Percentiles rank a stretch among this genome's conserved stretches.
Conservation (phyloP, 305 asterid genomes). For the Solanum chacoense region DNA sequence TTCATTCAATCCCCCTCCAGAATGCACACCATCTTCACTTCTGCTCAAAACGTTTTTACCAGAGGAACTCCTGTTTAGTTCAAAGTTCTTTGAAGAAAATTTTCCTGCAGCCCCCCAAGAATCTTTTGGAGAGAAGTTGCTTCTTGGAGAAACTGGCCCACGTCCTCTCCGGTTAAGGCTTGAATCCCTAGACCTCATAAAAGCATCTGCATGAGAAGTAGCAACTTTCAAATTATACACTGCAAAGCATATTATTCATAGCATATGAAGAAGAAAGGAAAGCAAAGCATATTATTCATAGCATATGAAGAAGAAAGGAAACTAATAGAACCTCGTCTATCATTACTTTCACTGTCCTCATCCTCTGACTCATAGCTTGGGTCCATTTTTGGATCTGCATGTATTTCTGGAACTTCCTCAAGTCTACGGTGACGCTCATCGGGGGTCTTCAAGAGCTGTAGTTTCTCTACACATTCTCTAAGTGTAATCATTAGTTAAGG, state of each 20-base stretch:
- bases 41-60: constrained; percentile 28
- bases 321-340: constrained; percentile 51
- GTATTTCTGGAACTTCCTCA: constrained; percentile 77
- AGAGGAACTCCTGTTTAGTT: constrained; percentile 34
- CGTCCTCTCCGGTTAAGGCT: constrained; percentile 62
- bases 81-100: constrained; percentile 32
- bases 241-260: background rate
- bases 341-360: constrained; percentile 63
- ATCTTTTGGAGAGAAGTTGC: constrained; percentile 51
- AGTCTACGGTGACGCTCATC: constrained; percentile 91
- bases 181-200: constrained; percentile 50
- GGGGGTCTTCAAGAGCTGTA: constrained; percentile 88
- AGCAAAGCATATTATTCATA: background rate
- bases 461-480: constrained; percentile 96
- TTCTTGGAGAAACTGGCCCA: constrained; percentile 64
- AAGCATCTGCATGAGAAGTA: constrained; percentile 48
- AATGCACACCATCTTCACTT: constrained; percentile 24
- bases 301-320: constrained; percentile 5
- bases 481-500: constrained; percentile 82
- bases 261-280: constrained; percentile 3
- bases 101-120: constrained; percentile 44
- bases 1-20: constrained; percentile 38
- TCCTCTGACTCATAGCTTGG: constrained; percentile 87
- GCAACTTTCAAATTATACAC: background rate
- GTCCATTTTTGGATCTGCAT: constrained; percentile 94